A percentile compares a stretch with the other conserved stretches of the same genome.
phyloP scores from a whole-genome alignment of 2,329 filamentous ascomycete genomes.

The Hypoxylon sp. region DNA sequence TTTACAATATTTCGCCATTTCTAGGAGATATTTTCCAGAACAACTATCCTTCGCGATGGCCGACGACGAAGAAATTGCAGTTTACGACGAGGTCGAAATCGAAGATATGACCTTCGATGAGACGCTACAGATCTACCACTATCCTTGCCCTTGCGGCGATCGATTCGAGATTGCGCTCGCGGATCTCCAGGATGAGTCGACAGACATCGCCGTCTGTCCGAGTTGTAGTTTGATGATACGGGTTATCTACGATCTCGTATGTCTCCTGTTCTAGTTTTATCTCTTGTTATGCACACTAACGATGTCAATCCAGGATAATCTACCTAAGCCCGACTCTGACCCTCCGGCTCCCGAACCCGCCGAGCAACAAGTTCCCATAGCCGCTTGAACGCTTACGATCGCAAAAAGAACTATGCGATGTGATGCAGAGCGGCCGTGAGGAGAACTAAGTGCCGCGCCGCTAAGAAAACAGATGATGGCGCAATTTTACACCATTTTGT shows the following conservation, averaged over 20 bases:
- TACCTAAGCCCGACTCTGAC: conserved; percentile 52
- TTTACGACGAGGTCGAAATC: conserved; percentile 99
- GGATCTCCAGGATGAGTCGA: conserved; percentile 86
- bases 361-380: conserved; percentile 50
- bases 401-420: neutral
- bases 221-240: conserved; percentile 97
- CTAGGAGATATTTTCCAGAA: neutral
- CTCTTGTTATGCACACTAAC: conserved; percentile 1
- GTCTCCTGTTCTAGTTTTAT: conserved; percentile 50
- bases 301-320: conserved; percentile 49
- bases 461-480: neutral
- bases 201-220: conserved; percentile 94
- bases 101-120: conserved; percentile 97
- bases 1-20: neutral
- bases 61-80: conserved; percentile 73
- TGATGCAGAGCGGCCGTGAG: neutral
- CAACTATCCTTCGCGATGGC: conserved; percentile 68
- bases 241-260: conserved; percentile 90
- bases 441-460: conserved; percentile 32
- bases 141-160: conserved; percentile 97
- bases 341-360: conserved; percentile 46
- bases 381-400: conserved; percentile 46
- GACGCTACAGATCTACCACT: conserved; percentile 88
- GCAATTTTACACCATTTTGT: conserved; percentile 2
- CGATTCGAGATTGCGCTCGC: conserved; percentile 90